Evolutionary conservation across 495 filamentous ascomycete genomes (phyloP).

Genomic region (Aspergillus steynii): DNA sequence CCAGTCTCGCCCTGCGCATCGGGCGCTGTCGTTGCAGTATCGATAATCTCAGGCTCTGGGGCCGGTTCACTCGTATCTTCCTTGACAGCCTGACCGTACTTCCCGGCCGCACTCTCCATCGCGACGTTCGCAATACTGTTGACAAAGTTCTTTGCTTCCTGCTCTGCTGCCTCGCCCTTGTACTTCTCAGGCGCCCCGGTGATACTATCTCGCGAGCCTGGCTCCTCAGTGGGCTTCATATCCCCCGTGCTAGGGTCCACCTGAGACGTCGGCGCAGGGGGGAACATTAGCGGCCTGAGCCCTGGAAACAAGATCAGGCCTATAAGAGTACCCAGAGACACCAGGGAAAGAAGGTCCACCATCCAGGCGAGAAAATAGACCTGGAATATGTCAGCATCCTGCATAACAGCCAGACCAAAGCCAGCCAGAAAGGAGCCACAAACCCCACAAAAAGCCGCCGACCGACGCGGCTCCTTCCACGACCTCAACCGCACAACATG

Average conservation of each 20-base stretch:
- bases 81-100: constrained; percentile 58
- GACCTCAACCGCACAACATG: constrained; percentile 76
- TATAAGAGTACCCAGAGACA: constrained; percentile 57
- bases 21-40: constrained; percentile 48
- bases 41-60: constrained; percentile 63
- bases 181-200: constrained; percentile 82
- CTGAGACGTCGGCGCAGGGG: constrained; percentile 71
- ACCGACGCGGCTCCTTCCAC: constrained; percentile 75
- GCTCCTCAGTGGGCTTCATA: background rate
- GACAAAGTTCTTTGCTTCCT: constrained; percentile 80
- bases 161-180: constrained; percentile 82
- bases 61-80: constrained; percentile 44
- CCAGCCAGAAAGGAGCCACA: constrained; percentile 36
- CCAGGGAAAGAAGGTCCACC: constrained; percentile 65
- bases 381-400: constrained; percentile 31
- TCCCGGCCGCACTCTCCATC: constrained; percentile 72
- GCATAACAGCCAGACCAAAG: background rate
- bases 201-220: constrained; percentile 56
- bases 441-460: constrained; percentile 64
- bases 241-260: constrained; percentile 60
- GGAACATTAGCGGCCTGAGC: constrained; percentile 65
- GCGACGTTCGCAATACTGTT: constrained; percentile 73
- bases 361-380: constrained; percentile 75
- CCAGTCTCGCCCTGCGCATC: constrained; percentile 55
- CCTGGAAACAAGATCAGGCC: constrained; percentile 66